Evolutionary conservation across 1,284 basidiomycete species (phyloP).

Genomic region (Microbotryum lychnidis-dioicae): DNA sequence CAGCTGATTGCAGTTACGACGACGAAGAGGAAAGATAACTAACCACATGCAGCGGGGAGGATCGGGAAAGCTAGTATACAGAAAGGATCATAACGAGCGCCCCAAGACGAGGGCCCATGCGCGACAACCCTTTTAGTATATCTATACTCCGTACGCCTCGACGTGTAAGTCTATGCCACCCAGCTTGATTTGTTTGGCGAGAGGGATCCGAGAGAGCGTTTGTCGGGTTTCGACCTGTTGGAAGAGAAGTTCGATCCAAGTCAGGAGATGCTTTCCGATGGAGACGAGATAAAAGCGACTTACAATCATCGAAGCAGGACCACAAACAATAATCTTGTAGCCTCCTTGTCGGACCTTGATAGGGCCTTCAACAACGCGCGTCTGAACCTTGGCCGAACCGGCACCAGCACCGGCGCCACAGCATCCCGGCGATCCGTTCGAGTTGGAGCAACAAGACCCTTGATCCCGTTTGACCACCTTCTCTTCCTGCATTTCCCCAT

Average conservation of each 20-base stretch:
- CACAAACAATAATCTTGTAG: slow-evolving; percentile 10
- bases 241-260: background rate
- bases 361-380: background rate
- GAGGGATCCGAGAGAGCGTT: slow-evolving; percentile 14
- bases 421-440: no score
- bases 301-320: slow-evolving; percentile 19
- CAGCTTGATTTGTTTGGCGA: slow-evolving; percentile 20
- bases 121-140: no score
- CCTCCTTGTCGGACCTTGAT: no score
- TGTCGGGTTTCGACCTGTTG: slow-evolving; percentile 17
- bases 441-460: no score
- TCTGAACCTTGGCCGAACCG: slow-evolving; percentile 4
- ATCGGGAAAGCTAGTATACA: no score
- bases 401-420: no score
- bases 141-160: slow-evolving; percentile 3
- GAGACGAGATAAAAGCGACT: background rate
- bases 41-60: no score
- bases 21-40: no score
- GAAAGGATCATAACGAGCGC: no score
- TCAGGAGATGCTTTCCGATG: background rate
- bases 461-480: background rate
- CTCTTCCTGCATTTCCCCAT: background rate
- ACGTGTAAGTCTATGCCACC: slow-evolving; percentile 13
- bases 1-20: no score
- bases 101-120: no score